Evolutionary conservation across 2,329 filamentous ascomycete genomes (phyloP), one percentile per base, ranked within the genome.

Genomic region (Sarocladium brachiariae): DNA sequence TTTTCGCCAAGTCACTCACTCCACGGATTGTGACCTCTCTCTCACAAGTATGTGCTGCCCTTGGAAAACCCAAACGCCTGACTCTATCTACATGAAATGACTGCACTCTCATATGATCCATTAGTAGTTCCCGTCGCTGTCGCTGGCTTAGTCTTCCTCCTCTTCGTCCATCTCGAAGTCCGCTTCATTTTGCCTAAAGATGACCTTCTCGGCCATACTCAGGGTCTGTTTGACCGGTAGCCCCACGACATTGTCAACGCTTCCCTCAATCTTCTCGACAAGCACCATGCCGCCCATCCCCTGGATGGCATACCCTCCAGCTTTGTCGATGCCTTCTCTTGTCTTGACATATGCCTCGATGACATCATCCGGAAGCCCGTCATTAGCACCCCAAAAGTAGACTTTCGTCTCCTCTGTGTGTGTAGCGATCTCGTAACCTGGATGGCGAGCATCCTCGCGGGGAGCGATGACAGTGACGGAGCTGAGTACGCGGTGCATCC

Each of bases 261-360:
- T 83, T 10, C 93, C 93, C 56, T 96, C 88, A 56, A 99, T 87
- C 66, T 78, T 86, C 65, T 96, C 90, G 11, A 99, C 83, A 52
- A 99, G 69, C 53, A 99, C 75, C 64, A 96, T 83, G 8, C 87
- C 86, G 1, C 88, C 93, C 10, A 92, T 74, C 0, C 92, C 93
- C 69, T 99, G 93, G 50, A 99, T 80, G 1, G 89, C 93, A 67
- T 99, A 99, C 0, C 93, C 93, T 2, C 93, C 93, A 0, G 93
- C 93, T 74, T 97, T 99, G 68, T 97, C 93, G 10, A 83, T 90
- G 2, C 93, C 93, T 73, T 99, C 93, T 51, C 92, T 77, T 19
- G 92, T 96, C 62, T 76, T 78, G 52, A 91, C 86, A 63, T 91
- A 91, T 4, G 73, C 80, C 58, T 89, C 73, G 53, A 97, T 84